A percentile compares a stretch with the other conserved stretches of the same genome.
These are phyloP conservation scores for Talaromyces pinophilus DNA, from an alignment of 2,329 filamentous ascomycete genomes.

Conservation along the genomic window DNA sequence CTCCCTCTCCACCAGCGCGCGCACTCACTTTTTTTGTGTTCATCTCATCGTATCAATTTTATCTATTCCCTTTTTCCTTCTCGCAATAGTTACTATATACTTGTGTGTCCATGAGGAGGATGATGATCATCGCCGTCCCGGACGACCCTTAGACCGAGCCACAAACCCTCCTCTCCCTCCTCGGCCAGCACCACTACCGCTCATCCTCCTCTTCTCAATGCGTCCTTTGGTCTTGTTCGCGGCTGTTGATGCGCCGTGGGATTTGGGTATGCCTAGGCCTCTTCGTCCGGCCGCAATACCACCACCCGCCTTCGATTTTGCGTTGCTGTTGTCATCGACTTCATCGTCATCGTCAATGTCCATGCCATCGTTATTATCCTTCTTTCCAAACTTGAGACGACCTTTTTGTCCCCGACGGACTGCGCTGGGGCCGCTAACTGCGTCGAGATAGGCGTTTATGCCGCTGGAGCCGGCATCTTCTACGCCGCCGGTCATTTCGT, in stretches of 20 bases:
- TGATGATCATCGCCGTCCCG: conserved; percentile 1
- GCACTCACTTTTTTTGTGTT: background rate
- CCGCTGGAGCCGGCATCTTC: conserved; percentile 30
- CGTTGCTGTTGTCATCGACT: conserved; percentile 37
- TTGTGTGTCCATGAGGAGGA: background rate
- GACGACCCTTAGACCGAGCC: background rate
- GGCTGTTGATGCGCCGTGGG: conserved; percentile 26
- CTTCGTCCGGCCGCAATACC: conserved; percentile 24
- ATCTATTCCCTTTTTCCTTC: background rate
- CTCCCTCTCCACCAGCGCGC: background rate
- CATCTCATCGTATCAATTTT: conserved; percentile 11
- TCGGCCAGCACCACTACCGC: conserved; percentile 27
- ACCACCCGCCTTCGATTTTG: background rate
- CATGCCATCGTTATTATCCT: conserved; percentile 44
- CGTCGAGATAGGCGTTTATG: conserved; percentile 63
- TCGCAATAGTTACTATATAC: background rate
- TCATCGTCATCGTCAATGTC: conserved; percentile 49
- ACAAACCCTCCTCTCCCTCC: conserved; percentile 16
- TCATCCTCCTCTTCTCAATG: conserved; percentile 32
- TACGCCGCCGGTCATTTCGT: conserved; percentile 47
- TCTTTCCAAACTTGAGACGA: conserved; percentile 58
- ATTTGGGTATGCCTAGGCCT: conserved; percentile 32
- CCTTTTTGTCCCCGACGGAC: conserved; percentile 60
- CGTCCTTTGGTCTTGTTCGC: conserved; percentile 26
- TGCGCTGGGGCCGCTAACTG: conserved; percentile 61